A percentile compares a stretch with the other conserved stretches of the same genome.
phyloP scores from a whole-genome alignment of 2,329 filamentous ascomycete genomes.

The Ophiocordyceps polyrhachis-furcata region DNA sequence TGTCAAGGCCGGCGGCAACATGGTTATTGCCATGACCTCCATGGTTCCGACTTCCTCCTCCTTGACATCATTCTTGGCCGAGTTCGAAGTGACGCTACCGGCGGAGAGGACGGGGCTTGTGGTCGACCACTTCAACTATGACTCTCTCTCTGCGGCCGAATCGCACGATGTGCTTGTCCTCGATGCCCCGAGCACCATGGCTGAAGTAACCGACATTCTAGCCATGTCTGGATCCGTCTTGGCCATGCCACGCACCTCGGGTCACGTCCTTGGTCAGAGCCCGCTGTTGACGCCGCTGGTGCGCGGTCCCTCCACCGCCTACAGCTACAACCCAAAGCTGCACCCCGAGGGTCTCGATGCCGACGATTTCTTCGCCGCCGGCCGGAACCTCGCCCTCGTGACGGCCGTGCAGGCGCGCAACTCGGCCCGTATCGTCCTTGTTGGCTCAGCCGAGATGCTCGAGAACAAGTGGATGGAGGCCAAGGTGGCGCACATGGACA shows the following conservation, averaged over 20 bases:
- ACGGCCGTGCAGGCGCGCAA: constrained; percentile 81
- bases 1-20: constrained; percentile 78
- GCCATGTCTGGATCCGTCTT: constrained; percentile 34
- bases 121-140: constrained; percentile 93
- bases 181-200: constrained; percentile 45
- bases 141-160: constrained; percentile 55
- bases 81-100: constrained; percentile 80
- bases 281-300: constrained; percentile 67
- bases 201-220: constrained; percentile 64
- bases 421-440: constrained; percentile 70
- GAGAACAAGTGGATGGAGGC: constrained; percentile 79
- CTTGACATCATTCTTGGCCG: constrained; percentile 60
- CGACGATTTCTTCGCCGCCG: constrained; percentile 72
- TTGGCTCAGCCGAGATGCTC: constrained; percentile 75
- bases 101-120: constrained; percentile 68
- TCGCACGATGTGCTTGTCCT: constrained; percentile 78
- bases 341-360: constrained; percentile 42
- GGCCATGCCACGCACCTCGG: constrained; percentile 66
- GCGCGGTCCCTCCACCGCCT: constrained; percentile 66
- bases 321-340: constrained; percentile 88
- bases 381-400: constrained; percentile 68
- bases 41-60: constrained; percentile 50
- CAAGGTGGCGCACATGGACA: constrained; percentile 44
- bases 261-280: constrained; percentile 63
- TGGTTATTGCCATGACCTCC: constrained; percentile 69